Evolutionary conservation across 352 stramenopile genomes (phyloP), one percentile per base, ranked within the genome.

Genomic region (Phytophthora agathidicida): DNA sequence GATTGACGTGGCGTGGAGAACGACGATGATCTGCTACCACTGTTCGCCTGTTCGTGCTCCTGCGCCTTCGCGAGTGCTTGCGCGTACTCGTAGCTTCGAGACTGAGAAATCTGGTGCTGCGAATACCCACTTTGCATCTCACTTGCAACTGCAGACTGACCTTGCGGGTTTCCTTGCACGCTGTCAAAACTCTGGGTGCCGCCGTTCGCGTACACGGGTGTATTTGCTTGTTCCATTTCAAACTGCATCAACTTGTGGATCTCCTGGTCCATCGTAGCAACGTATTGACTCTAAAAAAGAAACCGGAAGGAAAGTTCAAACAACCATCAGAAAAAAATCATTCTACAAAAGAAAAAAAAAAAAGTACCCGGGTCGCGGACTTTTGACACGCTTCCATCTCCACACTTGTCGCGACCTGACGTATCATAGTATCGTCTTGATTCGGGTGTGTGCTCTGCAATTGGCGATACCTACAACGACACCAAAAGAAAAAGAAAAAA

Each of bases 311-410:
- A 11, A 13, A 41, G n/a, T n/a, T n/a, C 22, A 28, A 11, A 5
- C 20, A 6, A 36, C 52, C 24, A 68, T 38, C 26, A 42, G n/a
- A 23, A 11, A 13, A 41, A 23, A 54, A 45, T 42, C 30, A 33
- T 49, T 65, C 50, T 24, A 53, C 13, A 63, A 50, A 52, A 38
- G n/a, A 67, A 42, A 7, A 59, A 52, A 23, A 44, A 55, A 42
- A 24, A 37, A 51, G 9, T 71, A 91, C 83, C 54, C 68, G 46
- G 3, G 61, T 79, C 0, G 65, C 17, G 0, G 68, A 42, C 51
- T 81, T 78, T 20, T 72, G 66, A 28, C 79, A 93, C 9, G 80
- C 68, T 28, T 87, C 76, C 70, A 90, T 85, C 71, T 93, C 83
- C 13, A 91, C 45, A 19, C 73, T 84, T 3, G 75, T 89, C 6